Evolutionary conservation across 225 moss, liverwort and hornwort species (phyloP), one percentile per base, ranked within the genome.

Genomic region (Pleurozium schreberi): DNA sequence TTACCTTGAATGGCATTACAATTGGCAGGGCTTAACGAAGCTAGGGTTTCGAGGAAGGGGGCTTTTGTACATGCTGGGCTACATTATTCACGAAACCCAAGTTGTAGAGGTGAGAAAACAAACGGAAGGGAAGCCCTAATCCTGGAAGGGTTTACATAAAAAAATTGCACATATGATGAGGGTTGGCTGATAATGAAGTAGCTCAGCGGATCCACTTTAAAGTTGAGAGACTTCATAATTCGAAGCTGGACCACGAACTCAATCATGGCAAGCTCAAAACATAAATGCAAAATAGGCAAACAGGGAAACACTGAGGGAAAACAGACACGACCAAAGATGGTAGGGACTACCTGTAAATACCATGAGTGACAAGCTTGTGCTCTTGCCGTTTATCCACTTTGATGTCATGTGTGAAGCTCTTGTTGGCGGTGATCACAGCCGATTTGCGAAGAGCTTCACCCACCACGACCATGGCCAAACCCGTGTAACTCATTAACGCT

Each of bases 381-480:
- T 96, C 95, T 93, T 94, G 94, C 57, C 92, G 92, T 84, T 89
- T 91, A 49, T 93, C 89, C 28, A 96, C 94, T 89, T 95, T 96
- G 78, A 98, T 96, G 71, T 96, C 97, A 90, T 98, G 98, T 58
- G 98, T 96, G 90, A 98, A 98, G 85, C 95, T 98, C 86, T 91
- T 92, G 81, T 91, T 95, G 81, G 98, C 98, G 64, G 98, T 98
- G 60, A 95, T 58, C 68, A 98, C 96, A 33, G 97, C 97, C 89
- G 93, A 78, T 77, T 98, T 98, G n/a, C 98, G 98, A 60, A 95
- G 91, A 62, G 88, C 31, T 88, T 98, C 98, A 80, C 98, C 97
- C 55, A 94, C 65, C 69, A 96, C 73, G 74, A 98, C 86, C 88
- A 98, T 93, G 17, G 76, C 92, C 49, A 97, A 89, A 23, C 98